Conservation (phyloP, 2,329 filamentous ascomycete species). For the Falciphora oryzae region DNA sequence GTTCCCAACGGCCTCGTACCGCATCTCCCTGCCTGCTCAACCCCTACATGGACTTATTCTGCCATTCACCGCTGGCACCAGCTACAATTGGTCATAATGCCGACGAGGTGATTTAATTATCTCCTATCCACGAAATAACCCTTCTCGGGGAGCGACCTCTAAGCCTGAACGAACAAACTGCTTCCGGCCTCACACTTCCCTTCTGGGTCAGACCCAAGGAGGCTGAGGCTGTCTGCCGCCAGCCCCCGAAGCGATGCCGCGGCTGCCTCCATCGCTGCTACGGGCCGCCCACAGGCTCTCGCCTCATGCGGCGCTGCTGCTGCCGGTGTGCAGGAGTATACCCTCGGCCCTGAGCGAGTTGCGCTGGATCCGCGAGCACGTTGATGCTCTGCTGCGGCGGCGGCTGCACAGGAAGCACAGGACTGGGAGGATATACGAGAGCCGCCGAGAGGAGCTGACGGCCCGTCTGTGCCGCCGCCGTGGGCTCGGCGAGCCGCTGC, state of each 20-base stretch:
- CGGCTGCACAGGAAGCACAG: not conserved
- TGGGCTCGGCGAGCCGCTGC: constrained; percentile 66
- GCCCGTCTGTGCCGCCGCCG: constrained; percentile 41
- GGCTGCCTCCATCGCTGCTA: constrained; percentile 53
- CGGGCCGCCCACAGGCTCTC: constrained; percentile 48
- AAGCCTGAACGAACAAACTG: too few relatives aligned
- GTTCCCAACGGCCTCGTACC: too few relatives aligned
- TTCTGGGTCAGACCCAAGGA: too few relatives aligned
- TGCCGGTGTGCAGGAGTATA: constrained; percentile 59
- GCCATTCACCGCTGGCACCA: too few relatives aligned
- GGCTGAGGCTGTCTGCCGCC: too few relatives aligned
- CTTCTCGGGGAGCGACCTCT: too few relatives aligned
- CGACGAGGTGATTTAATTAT: too few relatives aligned
- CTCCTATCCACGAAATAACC: too few relatives aligned
- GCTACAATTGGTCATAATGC: too few relatives aligned
- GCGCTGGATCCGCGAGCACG: constrained; percentile 64
- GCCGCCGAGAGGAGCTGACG: constrained; percentile 17
- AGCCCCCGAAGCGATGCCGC: constrained; percentile 45
- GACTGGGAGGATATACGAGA: not conserved
- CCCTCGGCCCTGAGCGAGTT: constrained; percentile 62
- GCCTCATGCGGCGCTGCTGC: constrained; percentile 51
- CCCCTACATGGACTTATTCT: too few relatives aligned
- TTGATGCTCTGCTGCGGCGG: constrained; percentile 17
- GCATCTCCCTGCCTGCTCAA: too few relatives aligned
- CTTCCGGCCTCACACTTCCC: too few relatives aligned